Percentiles rank a stretch among this genome's conserved stretches.
These are phyloP conservation scores for Delonix regia DNA, from an alignment of 306 rosid species.

Conservation along the genomic window DNA sequence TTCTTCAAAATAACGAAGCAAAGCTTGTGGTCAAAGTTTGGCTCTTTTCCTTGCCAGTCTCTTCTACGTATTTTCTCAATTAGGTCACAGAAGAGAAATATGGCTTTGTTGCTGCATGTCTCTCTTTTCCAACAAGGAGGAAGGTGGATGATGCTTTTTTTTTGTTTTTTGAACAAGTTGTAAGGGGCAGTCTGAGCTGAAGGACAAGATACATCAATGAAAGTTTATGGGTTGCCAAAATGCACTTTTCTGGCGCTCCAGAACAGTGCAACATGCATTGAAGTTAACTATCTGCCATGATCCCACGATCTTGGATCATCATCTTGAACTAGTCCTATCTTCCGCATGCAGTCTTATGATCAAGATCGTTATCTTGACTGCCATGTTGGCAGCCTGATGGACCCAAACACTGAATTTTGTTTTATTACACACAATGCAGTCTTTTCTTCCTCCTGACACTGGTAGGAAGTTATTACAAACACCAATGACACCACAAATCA, in stretches of 20 bases:
- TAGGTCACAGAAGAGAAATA: neutral
- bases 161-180: no score
- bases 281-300: neutral
- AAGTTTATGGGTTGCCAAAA: no score
- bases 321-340: neutral
- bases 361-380: neutral
- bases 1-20: neutral
- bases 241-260: no score
- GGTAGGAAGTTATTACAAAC: no score
- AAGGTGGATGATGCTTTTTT: neutral
- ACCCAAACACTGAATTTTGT: no score
- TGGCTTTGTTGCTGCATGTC: neutral
- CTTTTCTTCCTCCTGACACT: no score
- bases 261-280: neutral
- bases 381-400: neutral
- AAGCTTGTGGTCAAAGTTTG: neutral
- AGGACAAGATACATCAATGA: neutral
- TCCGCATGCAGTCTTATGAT: neutral
- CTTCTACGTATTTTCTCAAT: neutral
- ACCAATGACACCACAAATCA: no score
- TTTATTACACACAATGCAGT: no score
- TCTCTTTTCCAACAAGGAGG: neutral
- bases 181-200: no score
- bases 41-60: neutral
- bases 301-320: neutral